A percentile compares a stretch with the other conserved stretches of the same genome.
Conservation (phyloP, 2,329 filamentous ascomycete species). For the Allantophomopsis cytisporea region DNA sequence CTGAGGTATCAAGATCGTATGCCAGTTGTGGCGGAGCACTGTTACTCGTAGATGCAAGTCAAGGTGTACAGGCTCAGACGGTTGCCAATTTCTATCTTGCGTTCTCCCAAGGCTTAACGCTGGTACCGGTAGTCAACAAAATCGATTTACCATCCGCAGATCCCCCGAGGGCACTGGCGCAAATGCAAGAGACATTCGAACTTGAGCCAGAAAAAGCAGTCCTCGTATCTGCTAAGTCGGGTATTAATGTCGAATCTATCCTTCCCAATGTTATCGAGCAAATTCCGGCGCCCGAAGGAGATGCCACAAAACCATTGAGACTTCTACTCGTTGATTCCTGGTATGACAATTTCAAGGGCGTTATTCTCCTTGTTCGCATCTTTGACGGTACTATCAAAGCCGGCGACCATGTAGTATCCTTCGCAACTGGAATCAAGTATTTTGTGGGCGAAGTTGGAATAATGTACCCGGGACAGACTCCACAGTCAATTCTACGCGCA, state of each 20-base stretch:
- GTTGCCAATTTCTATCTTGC: conserved; percentile 98
- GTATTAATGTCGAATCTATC: conserved; percentile 71
- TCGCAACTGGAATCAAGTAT: conserved; percentile 82
- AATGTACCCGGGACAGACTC: conserved; percentile 79
- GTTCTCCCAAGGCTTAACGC: conserved; percentile 75
- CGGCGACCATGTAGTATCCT: conserved; percentile 76
- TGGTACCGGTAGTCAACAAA: conserved; percentile 94
- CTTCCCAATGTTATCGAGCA: conserved; percentile 75
- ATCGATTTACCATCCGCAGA: conserved; percentile 87
- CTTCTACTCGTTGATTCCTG: conserved; percentile 92
- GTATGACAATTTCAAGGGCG: conserved; percentile 94
- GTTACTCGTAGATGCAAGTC: conserved; percentile 86
- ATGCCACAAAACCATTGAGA: conserved; percentile 58
- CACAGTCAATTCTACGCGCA: conserved; percentile 67
- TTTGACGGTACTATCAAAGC: conserved; percentile 79
- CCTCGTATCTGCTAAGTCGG: conserved; percentile 86
- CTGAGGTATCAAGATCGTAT: conserved; percentile 91
- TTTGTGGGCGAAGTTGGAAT: conserved; percentile 94
- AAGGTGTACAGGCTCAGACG: conserved; percentile 94
- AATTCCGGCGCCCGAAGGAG: conserved; percentile 69
- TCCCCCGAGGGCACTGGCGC: conserved; percentile 69
- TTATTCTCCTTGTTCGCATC: conserved; percentile 78
- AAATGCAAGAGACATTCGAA: conserved; percentile 81
- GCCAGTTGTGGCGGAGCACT: conserved; percentile 89
- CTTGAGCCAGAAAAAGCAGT: conserved; percentile 63